Evolutionary conservation across 2,329 filamentous ascomycete species (phyloP), one percentile per base, ranked within the genome.

Genomic region (Clonostachys rhizophaga): DNA sequence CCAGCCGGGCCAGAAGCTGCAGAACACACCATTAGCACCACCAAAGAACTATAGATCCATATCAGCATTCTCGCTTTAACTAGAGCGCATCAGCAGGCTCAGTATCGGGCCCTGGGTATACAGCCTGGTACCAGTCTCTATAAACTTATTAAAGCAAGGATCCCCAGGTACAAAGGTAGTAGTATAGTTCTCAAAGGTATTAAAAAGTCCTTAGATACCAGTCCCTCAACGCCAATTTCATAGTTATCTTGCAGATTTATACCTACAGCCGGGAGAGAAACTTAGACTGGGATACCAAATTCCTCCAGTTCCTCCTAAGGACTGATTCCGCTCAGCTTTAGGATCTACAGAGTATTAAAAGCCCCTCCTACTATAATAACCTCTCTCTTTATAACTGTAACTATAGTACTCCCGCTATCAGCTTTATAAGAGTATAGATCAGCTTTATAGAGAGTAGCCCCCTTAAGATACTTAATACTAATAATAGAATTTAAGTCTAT

Each of bases 201-300:
- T 30, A 0, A 51, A 17, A 63, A 65, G 52, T 64, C 52, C 11
- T 53, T 50, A 48, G 43, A 52, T 7, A 47, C 51, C 35, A 50
- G 50, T 33, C 43, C 43, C 66, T 84, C 51, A 5, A 76, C 52
- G 36, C 42, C 45, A 17, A 55, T 50, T 48, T 67, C 76, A 57
- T 78, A 77, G 48, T 76, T 76, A 55, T 85, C 80, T 58, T 81
- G 72, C 11, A 85, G 65, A 60, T 84, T 84, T 9, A 65, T 71
- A 13, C 81, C 82, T 4, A 86, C 80, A 35, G 79, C 81, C 0
- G 78, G 79, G 0, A 79, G 66, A 52, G 84, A 71, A 3, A 64
- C 62, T 34, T 81, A 50, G 11, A 81, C 67, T 3, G 68, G 62
- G 47, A 73, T 70, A 7, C 54, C 54, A 35, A 65, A 61, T 43